Percentiles rank a stretch among this genome's conserved stretches.
phyloP scores from a whole-genome alignment of 192 early-diverging fungal genomes.

The Diversispora epigaea region DNA sequence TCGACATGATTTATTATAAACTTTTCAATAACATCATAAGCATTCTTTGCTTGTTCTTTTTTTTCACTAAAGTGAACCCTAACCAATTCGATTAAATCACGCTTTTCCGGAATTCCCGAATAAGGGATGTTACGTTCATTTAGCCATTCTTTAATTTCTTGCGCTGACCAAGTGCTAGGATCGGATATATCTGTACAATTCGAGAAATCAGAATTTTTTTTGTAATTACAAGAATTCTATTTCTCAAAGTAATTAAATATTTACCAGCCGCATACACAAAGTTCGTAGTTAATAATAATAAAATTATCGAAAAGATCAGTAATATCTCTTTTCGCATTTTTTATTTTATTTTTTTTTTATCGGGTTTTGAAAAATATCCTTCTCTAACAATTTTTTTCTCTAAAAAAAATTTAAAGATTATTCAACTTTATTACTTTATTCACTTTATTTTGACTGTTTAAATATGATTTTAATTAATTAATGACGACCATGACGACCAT shows the following conservation, averaged over 20 bases:
- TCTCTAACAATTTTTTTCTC: no score
- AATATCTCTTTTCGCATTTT: background rate
- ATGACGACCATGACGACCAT: no score
- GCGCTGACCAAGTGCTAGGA: conserved; percentile 10
- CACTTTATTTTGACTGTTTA: no score
- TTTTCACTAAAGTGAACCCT: background rate
- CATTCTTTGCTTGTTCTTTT: background rate
- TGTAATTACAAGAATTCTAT: no score
- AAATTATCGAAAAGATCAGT: background rate
- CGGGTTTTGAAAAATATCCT: no score
- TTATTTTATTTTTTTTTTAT: no score
- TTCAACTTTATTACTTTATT: no score
- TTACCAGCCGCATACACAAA: no score
- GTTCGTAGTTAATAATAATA: no score
- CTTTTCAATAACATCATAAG: background rate
- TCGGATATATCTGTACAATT: background rate
- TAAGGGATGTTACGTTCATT: conserved; percentile 7
- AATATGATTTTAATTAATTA: no score
- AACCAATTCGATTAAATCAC: conserved; percentile 14
- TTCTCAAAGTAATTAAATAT: no score
- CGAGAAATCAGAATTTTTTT: background rate
- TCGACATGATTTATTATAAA: background rate
- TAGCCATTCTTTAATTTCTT: conserved; percentile 30
- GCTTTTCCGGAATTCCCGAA: conserved; percentile 19
- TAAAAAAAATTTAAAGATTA: no score